Conservation (phyloP, 805 yeast genomes). For the Wickerhamiella spandovensis region DNA sequence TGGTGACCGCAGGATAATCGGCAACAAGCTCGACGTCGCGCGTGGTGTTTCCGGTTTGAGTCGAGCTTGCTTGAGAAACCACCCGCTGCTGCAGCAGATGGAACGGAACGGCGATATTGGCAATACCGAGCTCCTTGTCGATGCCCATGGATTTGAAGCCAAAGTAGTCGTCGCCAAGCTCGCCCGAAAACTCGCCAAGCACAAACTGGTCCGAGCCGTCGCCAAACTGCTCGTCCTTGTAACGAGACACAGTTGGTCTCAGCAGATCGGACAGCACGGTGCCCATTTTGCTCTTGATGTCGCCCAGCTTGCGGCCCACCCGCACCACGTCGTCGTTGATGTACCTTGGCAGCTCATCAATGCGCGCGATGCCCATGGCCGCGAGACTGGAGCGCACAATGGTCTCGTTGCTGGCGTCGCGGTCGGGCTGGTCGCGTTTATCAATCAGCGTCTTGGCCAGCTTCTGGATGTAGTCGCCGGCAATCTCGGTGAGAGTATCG, state of each 20-base stretch:
- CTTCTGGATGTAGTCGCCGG: slow-evolving; percentile 67
- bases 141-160: slow-evolving; percentile 91
- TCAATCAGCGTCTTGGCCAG: slow-evolving; percentile 56
- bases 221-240: slow-evolving; percentile 59
- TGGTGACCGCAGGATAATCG: slow-evolving; percentile 38
- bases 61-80: slow-evolving; percentile 17
- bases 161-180: slow-evolving; percentile 93
- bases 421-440: slow-evolving; percentile 47
- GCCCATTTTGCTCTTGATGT: slow-evolving; percentile 53
- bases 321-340: slow-evolving; percentile 58
- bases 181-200: slow-evolving; percentile 88
- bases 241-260: slow-evolving; percentile 45
- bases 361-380: slow-evolving; percentile 70
- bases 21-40: slow-evolving; percentile 36
- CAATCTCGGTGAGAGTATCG: slow-evolving; percentile 66
- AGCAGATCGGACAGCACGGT: slow-evolving; percentile 63
- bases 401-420: slow-evolving; percentile 29
- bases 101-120: slow-evolving; percentile 77
- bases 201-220: slow-evolving; percentile 91
- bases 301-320: slow-evolving; percentile 56
- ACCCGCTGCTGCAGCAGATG: slow-evolving; percentile 51
- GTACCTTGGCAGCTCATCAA: slow-evolving; percentile 64
- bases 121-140: slow-evolving; percentile 78
- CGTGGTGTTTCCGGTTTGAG: slow-evolving; percentile 25
- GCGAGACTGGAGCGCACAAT: slow-evolving; percentile 47